Percentiles rank a stretch among this genome's conserved stretches.
Evolutionary conservation across 345 rosid genomes (phyloP).

Genomic region (Gossypium australe): DNA sequence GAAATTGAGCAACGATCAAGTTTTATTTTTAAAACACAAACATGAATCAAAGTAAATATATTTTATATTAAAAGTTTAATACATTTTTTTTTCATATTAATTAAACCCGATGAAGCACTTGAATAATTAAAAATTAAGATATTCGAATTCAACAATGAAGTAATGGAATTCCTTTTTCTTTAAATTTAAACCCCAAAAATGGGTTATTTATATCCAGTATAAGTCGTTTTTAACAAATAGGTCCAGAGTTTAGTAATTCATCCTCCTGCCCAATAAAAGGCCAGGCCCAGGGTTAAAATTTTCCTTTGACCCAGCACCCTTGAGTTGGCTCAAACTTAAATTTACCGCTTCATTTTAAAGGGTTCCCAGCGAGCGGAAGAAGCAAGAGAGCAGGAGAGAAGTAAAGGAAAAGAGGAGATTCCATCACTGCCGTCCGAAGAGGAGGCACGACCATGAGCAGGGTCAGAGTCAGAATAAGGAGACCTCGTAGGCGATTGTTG

Average conservation of each 20-base stretch:
- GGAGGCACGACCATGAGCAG: conserved; percentile 19
- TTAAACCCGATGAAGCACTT: too few species aligned
- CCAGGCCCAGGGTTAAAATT: neutral
- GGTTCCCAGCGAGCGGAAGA: neutral
- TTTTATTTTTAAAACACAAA: too few species aligned
- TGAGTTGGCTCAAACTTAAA: neutral
- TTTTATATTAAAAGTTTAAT: too few species aligned
- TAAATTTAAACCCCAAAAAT: too few species aligned
- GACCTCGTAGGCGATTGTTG: conserved; percentile 17
- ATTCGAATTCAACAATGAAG: too few species aligned
- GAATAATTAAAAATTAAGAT: neutral
- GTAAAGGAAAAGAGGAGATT: conserved; percentile 19
- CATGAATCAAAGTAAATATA: too few species aligned
- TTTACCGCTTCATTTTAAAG: neutral
- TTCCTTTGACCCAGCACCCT: neutral
- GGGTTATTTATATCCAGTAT: too few species aligned
- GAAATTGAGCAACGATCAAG: neutral
- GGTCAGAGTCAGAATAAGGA: conserved; percentile 25
- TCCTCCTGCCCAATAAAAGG: neutral
- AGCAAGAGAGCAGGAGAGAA: conserved; percentile 4
- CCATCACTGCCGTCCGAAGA: conserved; percentile 34
- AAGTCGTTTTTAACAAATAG: too few species aligned
- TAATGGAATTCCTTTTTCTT: too few species aligned
- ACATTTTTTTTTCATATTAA: too few species aligned
- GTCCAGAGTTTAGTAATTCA: too few species aligned